phyloP scores from a whole-genome alignment of 345 rosid genomes.

The Turnera subulata region DNA sequence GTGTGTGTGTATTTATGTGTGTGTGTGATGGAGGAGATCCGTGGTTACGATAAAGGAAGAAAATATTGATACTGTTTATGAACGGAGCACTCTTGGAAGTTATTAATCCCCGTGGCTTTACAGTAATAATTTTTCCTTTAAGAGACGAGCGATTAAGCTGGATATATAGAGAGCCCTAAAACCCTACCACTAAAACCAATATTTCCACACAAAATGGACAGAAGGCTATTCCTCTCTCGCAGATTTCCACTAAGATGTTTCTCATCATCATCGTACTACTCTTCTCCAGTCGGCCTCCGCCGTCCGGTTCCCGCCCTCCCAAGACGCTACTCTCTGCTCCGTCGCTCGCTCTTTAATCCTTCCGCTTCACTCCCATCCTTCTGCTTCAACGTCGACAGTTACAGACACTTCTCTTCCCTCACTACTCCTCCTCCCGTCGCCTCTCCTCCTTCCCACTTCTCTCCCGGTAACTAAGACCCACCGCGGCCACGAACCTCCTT shows the following conservation, averaged over 20 bases:
- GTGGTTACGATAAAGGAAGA: too few species aligned
- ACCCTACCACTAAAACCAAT: too few species aligned
- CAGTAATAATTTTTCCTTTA: too few species aligned
- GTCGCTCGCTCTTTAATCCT: slow-evolving; percentile 19
- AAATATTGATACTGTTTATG: too few species aligned
- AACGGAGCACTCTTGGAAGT: too few species aligned
- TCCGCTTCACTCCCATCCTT: slow-evolving; percentile 25
- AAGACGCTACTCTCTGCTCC: slow-evolving; percentile 41
- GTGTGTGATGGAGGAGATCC: too few species aligned
- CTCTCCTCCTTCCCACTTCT: slow-evolving; percentile 46
- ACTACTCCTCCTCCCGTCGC: slow-evolving; percentile 56
- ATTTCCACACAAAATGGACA: too few species aligned
- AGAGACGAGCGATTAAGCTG: too few species aligned
- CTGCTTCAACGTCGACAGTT: slow-evolving; percentile 20
- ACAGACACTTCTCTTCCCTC: slow-evolving; percentile 46
- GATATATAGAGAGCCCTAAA: too few species aligned
- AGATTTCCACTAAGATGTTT: slow-evolving; percentile 30
- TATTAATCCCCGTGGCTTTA: too few species aligned
- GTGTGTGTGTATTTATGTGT: too few species aligned
- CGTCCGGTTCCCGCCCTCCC: slow-evolving; percentile 32
- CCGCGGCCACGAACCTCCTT: too few species aligned
- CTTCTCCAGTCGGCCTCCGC: slow-evolving; percentile 21
- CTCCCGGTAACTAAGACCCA: slow-evolving; percentile 48
- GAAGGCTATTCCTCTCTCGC: slow-evolving; percentile 43
- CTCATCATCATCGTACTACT: slow-evolving; percentile 23